Percentiles rank a stretch among this genome's conserved stretches.
phyloP scores from a whole-genome alignment of 2,329 filamentous ascomycete species.

The Fusarium domesticum region DNA sequence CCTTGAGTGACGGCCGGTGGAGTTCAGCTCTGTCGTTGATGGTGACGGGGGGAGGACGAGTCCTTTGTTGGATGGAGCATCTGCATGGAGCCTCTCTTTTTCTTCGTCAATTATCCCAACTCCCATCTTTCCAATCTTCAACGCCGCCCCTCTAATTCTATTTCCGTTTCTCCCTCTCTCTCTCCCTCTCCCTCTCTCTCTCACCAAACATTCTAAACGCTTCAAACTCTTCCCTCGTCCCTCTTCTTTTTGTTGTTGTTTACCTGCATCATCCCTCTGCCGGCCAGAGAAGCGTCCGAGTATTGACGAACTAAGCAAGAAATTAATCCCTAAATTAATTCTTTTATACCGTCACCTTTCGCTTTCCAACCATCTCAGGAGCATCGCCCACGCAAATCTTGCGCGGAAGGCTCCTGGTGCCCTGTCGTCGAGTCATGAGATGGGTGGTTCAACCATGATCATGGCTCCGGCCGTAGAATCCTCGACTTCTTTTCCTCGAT shows the following conservation, averaged over 20 bases:
- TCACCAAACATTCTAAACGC: constrained; percentile 4
- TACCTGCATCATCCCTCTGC: constrained; percentile 21
- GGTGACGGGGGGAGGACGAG: background rate
- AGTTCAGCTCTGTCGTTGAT: background rate
- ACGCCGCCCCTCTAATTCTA: background rate
- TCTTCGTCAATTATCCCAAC: too few species aligned
- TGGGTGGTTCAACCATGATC: constrained; percentile 37
- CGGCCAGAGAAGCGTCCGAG: constrained; percentile 28
- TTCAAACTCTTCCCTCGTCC: constrained; percentile 13
- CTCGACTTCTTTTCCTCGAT: constrained; percentile 33
- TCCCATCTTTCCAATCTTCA: background rate
- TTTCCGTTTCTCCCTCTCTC: too few species aligned
- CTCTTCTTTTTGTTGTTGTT: constrained; percentile 6
- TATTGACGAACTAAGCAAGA: constrained; percentile 29
- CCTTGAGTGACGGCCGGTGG: background rate
- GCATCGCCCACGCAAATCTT: constrained; percentile 17
- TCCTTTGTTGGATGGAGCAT: background rate
- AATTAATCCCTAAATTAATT: constrained; percentile 10
- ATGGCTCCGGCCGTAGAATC: constrained; percentile 39
- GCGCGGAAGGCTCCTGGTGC: constrained; percentile 18
- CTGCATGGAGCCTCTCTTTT: constrained; percentile 1
- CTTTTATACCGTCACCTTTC: constrained; percentile 25
- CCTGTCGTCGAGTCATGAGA: constrained; percentile 32
- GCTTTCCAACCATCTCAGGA: constrained; percentile 11
- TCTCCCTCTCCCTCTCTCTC: too few species aligned